Evolutionary conservation across 495 filamentous ascomycete genomes (phyloP).

Genomic region (Tuber aestivum): DNA sequence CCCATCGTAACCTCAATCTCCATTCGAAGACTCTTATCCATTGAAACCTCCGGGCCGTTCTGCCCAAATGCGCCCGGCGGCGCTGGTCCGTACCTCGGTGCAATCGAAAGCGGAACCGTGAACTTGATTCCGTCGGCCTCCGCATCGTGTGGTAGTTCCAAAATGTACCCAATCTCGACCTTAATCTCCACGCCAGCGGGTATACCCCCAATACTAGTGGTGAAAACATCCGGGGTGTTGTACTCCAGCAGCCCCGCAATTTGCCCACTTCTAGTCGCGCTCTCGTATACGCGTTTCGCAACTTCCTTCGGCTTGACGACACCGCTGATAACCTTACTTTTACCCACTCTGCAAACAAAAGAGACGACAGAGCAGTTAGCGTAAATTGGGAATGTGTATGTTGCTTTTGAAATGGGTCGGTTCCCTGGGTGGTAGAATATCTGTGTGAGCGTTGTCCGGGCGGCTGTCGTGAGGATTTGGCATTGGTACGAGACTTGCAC

Average conservation of each 20-base stretch:
- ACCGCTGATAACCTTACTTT: conserved; percentile 49
- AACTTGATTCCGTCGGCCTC: conserved; percentile 59
- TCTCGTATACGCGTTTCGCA: conserved; percentile 52
- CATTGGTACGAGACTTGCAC: conserved; percentile 51
- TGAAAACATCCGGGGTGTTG: conserved; percentile 58
- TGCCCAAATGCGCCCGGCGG: conserved; percentile 37
- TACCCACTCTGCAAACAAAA: conserved; percentile 54
- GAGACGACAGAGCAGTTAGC: conserved; percentile 60
- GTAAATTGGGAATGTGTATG: conserved; percentile 63
- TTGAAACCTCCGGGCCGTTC: conserved; percentile 18
- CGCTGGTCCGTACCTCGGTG: conserved; percentile 55
- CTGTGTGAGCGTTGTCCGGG: conserved; percentile 56
- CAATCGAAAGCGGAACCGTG: conserved; percentile 58
- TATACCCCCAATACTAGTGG: conserved; percentile 59
- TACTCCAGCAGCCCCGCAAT: conserved; percentile 59
- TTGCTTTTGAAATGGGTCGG: conserved; percentile 48
- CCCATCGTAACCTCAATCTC: conserved; percentile 58
- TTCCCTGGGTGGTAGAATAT: conserved; percentile 53
- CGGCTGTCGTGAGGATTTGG: conserved; percentile 52
- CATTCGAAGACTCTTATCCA: conserved; percentile 50
- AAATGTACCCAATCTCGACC: conserved; percentile 57
- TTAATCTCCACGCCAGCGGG: conserved; percentile 50
- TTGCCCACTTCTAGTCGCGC: conserved; percentile 53
- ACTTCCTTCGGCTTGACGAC: conserved; percentile 56
- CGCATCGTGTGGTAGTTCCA: conserved; percentile 59